phyloP scores from a whole-genome alignment of 2,329 filamentous ascomycete species.

The Penicillium aurantiogriseum region DNA sequence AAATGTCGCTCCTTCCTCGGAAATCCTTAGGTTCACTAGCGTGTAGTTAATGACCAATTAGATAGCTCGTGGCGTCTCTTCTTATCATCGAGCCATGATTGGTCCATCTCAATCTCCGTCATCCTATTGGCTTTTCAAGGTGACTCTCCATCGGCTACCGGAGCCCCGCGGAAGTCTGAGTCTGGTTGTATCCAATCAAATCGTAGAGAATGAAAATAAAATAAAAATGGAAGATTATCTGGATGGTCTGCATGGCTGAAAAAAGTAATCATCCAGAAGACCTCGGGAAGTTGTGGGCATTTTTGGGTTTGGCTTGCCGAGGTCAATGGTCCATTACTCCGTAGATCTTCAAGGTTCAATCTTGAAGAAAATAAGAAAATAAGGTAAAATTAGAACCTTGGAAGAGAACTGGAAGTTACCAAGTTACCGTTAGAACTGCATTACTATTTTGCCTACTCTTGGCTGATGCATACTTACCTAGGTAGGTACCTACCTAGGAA shows the following conservation, averaged over 20 bases:
- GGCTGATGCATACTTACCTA: neutral
- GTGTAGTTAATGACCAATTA: constrained; percentile 13
- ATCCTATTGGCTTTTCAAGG: neutral
- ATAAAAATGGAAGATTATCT: neutral
- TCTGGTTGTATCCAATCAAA: neutral
- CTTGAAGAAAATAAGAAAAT: neutral
- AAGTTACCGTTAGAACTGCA: neutral
- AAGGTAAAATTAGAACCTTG: neutral
- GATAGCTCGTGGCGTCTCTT: constrained; percentile 14
- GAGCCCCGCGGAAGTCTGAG: constrained; percentile 1
- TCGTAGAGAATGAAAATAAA: neutral
- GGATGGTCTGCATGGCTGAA: neutral
- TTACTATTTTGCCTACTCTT: neutral
- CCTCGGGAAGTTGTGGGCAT: neutral
- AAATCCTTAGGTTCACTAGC: constrained; percentile 16
- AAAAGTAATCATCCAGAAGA: constrained; percentile 4
- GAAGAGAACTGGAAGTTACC: neutral
- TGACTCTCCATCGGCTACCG: neutral
- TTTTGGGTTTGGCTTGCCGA: neutral
- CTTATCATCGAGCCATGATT: constrained; percentile 21
- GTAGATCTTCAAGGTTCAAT: neutral
- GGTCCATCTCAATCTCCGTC: neutral
- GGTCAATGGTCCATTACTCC: neutral
- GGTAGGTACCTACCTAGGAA: too few species aligned
- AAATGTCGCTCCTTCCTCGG: neutral